Percentiles rank a stretch among this genome's conserved stretches.
Evolutionary conservation across 805 yeast species (phyloP).

Genomic region (Yamadazyma tumulicola): DNA sequence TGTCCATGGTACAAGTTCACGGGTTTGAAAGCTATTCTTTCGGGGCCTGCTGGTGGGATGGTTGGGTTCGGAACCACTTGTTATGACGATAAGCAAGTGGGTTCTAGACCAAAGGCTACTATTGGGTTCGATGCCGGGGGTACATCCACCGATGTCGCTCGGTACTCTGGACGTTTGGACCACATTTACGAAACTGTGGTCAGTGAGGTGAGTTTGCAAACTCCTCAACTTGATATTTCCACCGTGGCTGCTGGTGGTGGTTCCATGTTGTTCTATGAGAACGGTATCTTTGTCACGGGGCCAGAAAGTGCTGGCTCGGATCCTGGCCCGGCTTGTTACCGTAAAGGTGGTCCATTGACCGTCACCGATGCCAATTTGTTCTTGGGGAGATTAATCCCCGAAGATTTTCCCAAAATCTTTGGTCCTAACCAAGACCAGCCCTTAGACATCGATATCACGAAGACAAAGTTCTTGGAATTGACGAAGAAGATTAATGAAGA

Average conservation of each 20-base stretch:
- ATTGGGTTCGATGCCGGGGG: conserved; percentile 46
- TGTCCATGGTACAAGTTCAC: conserved; percentile 81
- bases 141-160: conserved; percentile 44
- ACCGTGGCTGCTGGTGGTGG: conserved; percentile 50
- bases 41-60: conserved; percentile 98
- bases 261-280: conserved; percentile 34
- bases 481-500: conserved; percentile 43
- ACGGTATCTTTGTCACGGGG: conserved; percentile 38
- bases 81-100: conserved; percentile 33
- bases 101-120: conserved; percentile 20
- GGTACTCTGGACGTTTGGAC: conserved; percentile 37
- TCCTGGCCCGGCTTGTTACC: conserved; percentile 41
- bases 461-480: conserved; percentile 48
- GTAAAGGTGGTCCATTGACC: conserved; percentile 39
- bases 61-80: conserved; percentile 90
- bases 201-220: conserved; percentile 41
- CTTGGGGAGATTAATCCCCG: conserved; percentile 33
- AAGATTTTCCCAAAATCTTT: conserved; percentile 35
- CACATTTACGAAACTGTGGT: conserved; percentile 45
- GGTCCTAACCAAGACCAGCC: conserved; percentile 34
- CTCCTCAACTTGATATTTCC: conserved; percentile 43
- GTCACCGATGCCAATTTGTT: conserved; percentile 38
- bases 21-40: conserved; percentile 81
- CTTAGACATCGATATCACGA: conserved; percentile 37
- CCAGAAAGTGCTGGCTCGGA: conserved; percentile 40